A percentile compares a stretch with the other conserved stretches of the same genome.
phyloP scores from a whole-genome alignment of 371 early-diverging fungal species.

The Mortierella sp. region DNA sequence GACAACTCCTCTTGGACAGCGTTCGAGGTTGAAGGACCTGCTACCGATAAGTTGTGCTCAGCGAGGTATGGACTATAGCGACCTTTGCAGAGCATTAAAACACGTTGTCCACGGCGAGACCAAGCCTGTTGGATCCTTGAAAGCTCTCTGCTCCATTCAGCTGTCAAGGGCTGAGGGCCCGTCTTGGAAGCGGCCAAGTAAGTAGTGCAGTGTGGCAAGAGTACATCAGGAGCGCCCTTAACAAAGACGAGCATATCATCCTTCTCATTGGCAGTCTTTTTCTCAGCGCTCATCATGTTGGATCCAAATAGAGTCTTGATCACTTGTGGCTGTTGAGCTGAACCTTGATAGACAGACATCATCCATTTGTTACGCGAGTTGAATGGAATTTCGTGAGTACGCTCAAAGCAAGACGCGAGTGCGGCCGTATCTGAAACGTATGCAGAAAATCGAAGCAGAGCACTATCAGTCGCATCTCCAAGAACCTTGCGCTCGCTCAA shows the following conservation, averaged over 20 bases:
- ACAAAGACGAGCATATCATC: conserved; percentile 60
- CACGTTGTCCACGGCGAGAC: conserved; percentile 76
- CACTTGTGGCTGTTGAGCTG: conserved; percentile 30
- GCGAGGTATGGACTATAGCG: conserved; percentile 49
- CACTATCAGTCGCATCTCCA: conserved; percentile 86
- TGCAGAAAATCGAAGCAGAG: conserved; percentile 73
- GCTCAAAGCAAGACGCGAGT: conserved; percentile 54
- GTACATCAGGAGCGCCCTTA: conserved; percentile 86
- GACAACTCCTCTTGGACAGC: conserved; percentile 40
- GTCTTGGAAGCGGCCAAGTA: conserved; percentile 59
- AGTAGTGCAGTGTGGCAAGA: conserved; percentile 65
- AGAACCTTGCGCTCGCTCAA: conserved; percentile 65
- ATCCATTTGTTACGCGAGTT: conserved; percentile 81
- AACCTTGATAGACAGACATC: conserved; percentile 62
- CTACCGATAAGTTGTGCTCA: conserved; percentile 16
- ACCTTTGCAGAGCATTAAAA: conserved; percentile 68
- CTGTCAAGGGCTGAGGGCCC: conserved; percentile 57
- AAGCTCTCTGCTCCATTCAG: conserved; percentile 53
- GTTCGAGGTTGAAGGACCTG: conserved; percentile 10
- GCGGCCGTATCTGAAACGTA: conserved; percentile 26
- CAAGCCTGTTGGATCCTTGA: conserved; percentile 65
- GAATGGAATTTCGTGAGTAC: conserved; percentile 74
- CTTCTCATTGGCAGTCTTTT: conserved; percentile 27
- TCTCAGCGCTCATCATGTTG: conserved; percentile 20
- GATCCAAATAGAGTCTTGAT: conserved; percentile 51